These are phyloP conservation scores for Rhodotorula kratochvilovae DNA, from an alignment of 768 basidiomycete genomes.

Conservation along the genomic window DNA sequence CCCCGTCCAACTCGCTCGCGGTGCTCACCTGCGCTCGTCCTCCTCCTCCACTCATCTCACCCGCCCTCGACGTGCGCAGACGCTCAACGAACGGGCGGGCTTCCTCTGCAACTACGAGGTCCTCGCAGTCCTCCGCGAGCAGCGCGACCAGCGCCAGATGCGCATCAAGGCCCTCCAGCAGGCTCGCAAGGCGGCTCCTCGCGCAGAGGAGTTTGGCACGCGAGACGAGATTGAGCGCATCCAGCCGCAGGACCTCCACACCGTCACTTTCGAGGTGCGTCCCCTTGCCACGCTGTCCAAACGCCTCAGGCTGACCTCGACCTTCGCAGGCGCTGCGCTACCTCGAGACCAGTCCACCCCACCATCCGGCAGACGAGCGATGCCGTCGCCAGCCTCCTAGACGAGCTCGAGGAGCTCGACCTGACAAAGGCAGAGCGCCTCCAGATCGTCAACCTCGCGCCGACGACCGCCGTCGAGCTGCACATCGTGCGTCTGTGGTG, in stretches of 20 bases:
- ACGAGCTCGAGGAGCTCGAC: slow-evolving; percentile 61
- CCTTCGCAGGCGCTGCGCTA: slow-evolving; percentile 72
- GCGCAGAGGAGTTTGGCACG: slow-evolving; percentile 6
- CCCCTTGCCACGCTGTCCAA: not conserved
- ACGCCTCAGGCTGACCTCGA: not conserved
- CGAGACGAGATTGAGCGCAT: slow-evolving; percentile 30
- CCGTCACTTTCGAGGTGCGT: slow-evolving; percentile 36
- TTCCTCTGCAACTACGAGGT: slow-evolving; percentile 87
- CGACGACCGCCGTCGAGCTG: slow-evolving; percentile 73
- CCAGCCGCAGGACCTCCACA: slow-evolving; percentile 34
- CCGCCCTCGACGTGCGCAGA: slow-evolving; percentile 49
- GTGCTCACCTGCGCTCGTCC: not conserved
- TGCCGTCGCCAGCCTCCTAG: slow-evolving; percentile 63
- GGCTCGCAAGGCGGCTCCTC: not conserved
- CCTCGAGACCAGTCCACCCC: slow-evolving; percentile 69
- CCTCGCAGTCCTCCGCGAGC: slow-evolving; percentile 66
- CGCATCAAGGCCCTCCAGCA: slow-evolving; percentile 20
- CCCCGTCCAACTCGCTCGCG: not conserved
- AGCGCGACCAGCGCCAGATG: slow-evolving; percentile 12
- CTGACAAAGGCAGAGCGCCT: slow-evolving; percentile 89
- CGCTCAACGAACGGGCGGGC: slow-evolving; percentile 66
- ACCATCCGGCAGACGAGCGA: slow-evolving; percentile 62
- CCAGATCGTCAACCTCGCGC: slow-evolving; percentile 84
- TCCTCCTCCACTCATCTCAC: not conserved
- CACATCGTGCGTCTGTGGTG: slow-evolving; percentile 65